Evolutionary conservation across 306 rosid species (phyloP).

Genomic region (Gynostemma pentaphyllum): DNA sequence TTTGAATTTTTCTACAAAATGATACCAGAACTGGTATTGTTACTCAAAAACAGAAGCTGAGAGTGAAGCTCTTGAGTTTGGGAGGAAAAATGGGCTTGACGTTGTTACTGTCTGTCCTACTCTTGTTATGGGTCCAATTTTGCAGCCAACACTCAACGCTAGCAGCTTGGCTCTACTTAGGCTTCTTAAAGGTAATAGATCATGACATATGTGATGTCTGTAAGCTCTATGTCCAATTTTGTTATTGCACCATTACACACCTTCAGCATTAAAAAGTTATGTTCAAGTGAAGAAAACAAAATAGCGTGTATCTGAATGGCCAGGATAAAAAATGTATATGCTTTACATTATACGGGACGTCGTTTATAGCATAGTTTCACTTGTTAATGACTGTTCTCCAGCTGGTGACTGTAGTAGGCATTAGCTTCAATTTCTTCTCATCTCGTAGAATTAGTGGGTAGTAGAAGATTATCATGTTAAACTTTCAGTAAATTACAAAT

Average conservation of each 20-base stretch:
- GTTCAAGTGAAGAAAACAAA: not conserved
- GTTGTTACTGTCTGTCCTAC: constrained; percentile 49
- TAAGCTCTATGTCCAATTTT: not conserved
- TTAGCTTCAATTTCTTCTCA: not conserved
- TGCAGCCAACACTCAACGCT: constrained; percentile 48
- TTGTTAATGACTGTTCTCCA: too few relatives aligned
- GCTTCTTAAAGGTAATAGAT: constrained; percentile 35
- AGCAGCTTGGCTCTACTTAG: constrained; percentile 42
- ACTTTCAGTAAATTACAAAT: not conserved
- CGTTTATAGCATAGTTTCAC: too few relatives aligned
- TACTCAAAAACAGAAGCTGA: constrained; percentile 75
- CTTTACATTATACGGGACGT: too few relatives aligned
- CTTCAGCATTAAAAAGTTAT: not conserved
- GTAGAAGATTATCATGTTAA: not conserved
- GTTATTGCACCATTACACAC: not conserved
- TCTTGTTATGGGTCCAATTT: constrained; percentile 39
- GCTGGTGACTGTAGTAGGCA: constrained; percentile 2
- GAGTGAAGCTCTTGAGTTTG: constrained; percentile 46
- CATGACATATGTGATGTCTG: not conserved
- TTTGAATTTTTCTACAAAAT: not conserved
- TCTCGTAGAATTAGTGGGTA: too few relatives aligned
- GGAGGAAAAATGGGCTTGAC: constrained; percentile 31
- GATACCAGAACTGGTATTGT: constrained; percentile 61
- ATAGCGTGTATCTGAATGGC: not conserved
- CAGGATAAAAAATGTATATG: not conserved